Conservation (phyloP, 2,329 filamentous ascomycete species). For the Sordariomycetes sp. region DNA sequence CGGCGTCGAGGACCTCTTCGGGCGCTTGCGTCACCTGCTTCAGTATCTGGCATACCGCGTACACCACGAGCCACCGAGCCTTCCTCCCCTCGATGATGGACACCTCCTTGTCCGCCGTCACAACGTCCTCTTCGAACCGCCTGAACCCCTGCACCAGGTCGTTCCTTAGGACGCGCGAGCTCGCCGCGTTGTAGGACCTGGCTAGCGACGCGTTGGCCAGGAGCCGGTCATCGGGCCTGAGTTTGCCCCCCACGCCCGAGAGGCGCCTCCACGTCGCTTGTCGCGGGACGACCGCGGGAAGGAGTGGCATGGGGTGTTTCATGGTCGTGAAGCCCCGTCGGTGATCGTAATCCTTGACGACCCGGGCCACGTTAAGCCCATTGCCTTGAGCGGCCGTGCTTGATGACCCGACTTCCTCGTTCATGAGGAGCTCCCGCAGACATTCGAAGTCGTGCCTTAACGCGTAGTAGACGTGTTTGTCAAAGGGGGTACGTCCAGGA, state of each 20-base stretch:
- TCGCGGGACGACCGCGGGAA: constrained; percentile 37
- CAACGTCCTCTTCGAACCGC: constrained; percentile 54
- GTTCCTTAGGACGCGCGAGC: constrained; percentile 22
- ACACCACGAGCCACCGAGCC: constrained; percentile 68
- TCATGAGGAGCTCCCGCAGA: constrained; percentile 62
- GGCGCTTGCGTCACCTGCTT: constrained; percentile 52
- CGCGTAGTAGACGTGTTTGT: constrained; percentile 34
- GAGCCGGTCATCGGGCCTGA: constrained; percentile 35
- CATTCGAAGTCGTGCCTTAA: constrained; percentile 63
- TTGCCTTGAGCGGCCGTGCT: constrained; percentile 33
- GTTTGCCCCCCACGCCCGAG: constrained; percentile 27
- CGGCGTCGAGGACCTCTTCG: constrained; percentile 46
- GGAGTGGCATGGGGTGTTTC: constrained; percentile 53
- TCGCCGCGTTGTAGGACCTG: constrained; percentile 35
- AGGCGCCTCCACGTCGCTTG: constrained; percentile 22
- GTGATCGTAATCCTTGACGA: constrained; percentile 54
- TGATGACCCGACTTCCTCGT: constrained; percentile 26
- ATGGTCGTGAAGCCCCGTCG: constrained; percentile 49
- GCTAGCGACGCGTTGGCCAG: constrained; percentile 41
- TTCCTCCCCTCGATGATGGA: constrained; percentile 58
- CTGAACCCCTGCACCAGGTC: constrained; percentile 57
- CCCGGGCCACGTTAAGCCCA: constrained; percentile 63
- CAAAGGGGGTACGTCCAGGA: constrained; percentile 29
- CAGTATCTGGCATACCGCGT: constrained; percentile 63
- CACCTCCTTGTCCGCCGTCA: constrained; percentile 39